A percentile compares a stretch with the other conserved stretches of the same genome.
Evolutionary conservation across 805 yeast species (phyloP).

Genomic region (Candida maltosa): DNA sequence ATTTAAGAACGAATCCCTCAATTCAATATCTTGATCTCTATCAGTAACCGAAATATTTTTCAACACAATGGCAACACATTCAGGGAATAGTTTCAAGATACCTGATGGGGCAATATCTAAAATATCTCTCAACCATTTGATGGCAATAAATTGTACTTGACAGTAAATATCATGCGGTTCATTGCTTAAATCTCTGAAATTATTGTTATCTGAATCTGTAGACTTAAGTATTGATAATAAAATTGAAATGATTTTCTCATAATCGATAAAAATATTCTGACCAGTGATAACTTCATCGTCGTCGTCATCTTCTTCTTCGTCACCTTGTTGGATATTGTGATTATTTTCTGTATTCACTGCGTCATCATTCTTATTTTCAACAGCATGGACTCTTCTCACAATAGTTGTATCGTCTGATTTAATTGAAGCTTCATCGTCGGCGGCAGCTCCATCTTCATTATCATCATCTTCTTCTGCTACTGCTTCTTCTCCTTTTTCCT

Average conservation of each 20-base stretch:
- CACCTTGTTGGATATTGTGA: slow-evolving; percentile 53
- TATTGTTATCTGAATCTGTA: slow-evolving; percentile 44
- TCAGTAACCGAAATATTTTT: slow-evolving; percentile 35
- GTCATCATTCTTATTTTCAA: slow-evolving; percentile 9
- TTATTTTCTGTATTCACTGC: slow-evolving; percentile 19
- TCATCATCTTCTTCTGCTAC: slow-evolving; percentile 6
- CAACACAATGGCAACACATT: slow-evolving; percentile 65
- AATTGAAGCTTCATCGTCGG: slow-evolving; percentile 20
- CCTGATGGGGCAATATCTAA: slow-evolving; percentile 73
- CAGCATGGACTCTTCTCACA: slow-evolving; percentile 7
- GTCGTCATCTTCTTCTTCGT: slow-evolving; percentile 36
- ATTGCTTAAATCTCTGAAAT: slow-evolving; percentile 23
- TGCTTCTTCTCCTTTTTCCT: slow-evolving; percentile 1
- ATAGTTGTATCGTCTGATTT: slow-evolving; percentile 25
- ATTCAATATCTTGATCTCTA: slow-evolving; percentile 32
- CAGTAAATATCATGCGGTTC: slow-evolving; percentile 36
- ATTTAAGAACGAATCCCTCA: slow-evolving; percentile 32
- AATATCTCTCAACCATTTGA: slow-evolving; percentile 78
- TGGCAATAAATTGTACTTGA: slow-evolving; percentile 74
- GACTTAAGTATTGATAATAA: slow-evolving; percentile 77
- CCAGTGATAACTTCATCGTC: slow-evolving; percentile 33
- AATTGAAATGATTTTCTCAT: slow-evolving; percentile 75
- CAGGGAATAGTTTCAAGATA: slow-evolving; percentile 70
- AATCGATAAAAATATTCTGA: slow-evolving; percentile 81
- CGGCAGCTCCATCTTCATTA: background rate